phyloP scores from a whole-genome alignment of 2,329 filamentous ascomycete species.

The Claviceps capensis region DNA sequence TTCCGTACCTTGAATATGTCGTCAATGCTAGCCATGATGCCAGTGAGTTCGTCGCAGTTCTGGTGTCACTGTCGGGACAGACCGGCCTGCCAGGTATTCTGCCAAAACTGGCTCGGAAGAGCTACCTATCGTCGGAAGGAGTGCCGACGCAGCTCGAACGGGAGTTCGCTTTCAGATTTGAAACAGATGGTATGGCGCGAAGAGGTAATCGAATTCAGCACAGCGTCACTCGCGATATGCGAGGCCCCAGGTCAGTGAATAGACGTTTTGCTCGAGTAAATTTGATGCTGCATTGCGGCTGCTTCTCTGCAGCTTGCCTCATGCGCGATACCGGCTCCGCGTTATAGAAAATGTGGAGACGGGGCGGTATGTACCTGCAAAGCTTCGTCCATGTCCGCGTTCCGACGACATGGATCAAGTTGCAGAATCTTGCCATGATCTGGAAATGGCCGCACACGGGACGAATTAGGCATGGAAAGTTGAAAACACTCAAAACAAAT shows the following conservation, averaged over 20 bases:
- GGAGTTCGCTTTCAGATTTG: neutral
- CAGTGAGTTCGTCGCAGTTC: neutral
- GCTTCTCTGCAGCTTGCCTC: no score
- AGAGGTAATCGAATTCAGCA: neutral
- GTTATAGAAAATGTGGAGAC: neutral
- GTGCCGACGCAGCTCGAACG: neutral
- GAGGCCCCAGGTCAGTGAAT: neutral
- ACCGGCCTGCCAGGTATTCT: neutral
- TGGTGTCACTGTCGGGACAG: neutral
- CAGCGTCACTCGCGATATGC: neutral
- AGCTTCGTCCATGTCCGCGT: neutral
- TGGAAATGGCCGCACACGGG: no score
- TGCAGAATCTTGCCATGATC: no score
- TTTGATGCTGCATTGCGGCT: no score
- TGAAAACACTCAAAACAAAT: no score
- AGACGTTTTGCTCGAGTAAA: no score
- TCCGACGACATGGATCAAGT: no score
- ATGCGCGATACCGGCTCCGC: neutral
- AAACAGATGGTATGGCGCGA: neutral
- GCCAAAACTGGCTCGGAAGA: neutral
- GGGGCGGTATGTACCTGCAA: neutral
- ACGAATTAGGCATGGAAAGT: no score
- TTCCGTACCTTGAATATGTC: constrained; percentile 40
- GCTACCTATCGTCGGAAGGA: neutral
- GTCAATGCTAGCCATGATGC: constrained; percentile 41